Evolutionary conservation across 805 yeast genomes (phyloP).

Genomic region (Starmera quercuum): DNA sequence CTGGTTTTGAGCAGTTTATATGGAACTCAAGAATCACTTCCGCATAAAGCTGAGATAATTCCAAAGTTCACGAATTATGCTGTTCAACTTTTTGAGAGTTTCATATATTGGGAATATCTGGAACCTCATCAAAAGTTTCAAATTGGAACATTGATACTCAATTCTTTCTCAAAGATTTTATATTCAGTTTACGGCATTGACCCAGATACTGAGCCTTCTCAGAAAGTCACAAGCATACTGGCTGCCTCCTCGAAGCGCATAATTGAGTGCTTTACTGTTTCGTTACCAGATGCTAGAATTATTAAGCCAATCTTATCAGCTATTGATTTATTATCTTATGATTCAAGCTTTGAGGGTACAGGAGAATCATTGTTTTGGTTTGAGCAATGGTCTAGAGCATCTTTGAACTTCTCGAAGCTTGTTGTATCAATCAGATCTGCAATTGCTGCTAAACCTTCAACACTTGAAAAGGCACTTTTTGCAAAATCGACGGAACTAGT

Average conservation of each 20-base stretch:
- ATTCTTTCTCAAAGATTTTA: slow-evolving; percentile 48
- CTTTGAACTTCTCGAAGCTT: slow-evolving; percentile 48
- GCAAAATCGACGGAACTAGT: slow-evolving; percentile 48
- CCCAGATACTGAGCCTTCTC: slow-evolving; percentile 24
- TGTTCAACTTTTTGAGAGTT: slow-evolving; percentile 68
- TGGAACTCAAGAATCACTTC: slow-evolving; percentile 27
- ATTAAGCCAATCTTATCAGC: slow-evolving; percentile 44
- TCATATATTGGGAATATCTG: slow-evolving; percentile 59
- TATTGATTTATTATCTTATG: slow-evolving; percentile 37
- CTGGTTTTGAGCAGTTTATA: slow-evolving; percentile 45
- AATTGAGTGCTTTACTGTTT: slow-evolving; percentile 46
- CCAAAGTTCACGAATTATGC: slow-evolving; percentile 46
- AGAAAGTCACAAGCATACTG: slow-evolving; percentile 41
- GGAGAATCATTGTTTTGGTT: slow-evolving; percentile 41
- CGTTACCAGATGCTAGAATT: slow-evolving; percentile 44
- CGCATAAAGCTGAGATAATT: slow-evolving; percentile 45
- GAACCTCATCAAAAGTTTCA: slow-evolving; percentile 48
- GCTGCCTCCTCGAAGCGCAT: slow-evolving; percentile 44
- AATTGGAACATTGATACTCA: slow-evolving; percentile 48
- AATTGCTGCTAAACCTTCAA: slow-evolving; percentile 44
- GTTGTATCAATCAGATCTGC: slow-evolving; percentile 51
- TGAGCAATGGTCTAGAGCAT: slow-evolving; percentile 39
- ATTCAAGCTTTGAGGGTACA: slow-evolving; percentile 28
- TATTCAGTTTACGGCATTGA: slow-evolving; percentile 49
- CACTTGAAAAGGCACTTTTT: slow-evolving; percentile 58